Base-by-base conservation (phyloP, 495 filamentous ascomycete genomes). In the Rostrohypoxylon terebratum region DNA sequence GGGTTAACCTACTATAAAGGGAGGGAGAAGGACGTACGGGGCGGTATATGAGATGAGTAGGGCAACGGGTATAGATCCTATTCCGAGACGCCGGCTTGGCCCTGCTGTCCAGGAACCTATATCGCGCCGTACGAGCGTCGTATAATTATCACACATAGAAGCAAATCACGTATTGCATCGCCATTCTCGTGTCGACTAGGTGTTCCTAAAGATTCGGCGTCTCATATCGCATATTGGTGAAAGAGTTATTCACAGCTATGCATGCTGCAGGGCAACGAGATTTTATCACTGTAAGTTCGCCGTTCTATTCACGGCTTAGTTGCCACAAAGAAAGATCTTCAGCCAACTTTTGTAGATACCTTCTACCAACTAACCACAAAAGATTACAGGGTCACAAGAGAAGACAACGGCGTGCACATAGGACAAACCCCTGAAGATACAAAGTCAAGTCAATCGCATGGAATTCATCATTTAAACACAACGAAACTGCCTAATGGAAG, bases 141-240 rank as follows among this genome's bases (percentile, higher is more conserved):
- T 28, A 48, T 63, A 23, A 44, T 28, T 31, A 63, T n/a, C n/a
- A 69, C 51, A 57, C 48, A 63, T 62, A 36, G 23, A 59, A 63
- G 47, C 60, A 62, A 23, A 62, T 50, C 16, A 36, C 42, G 21
- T 34, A 60, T 60, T 59, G 4, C 34, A n/a, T 59, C 11, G 28
- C 34, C 55, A 9, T 14, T 23, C 14, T 59, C 3, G 4, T 16
- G 13, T 23, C 18, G 16, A 45, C 14, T 38, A 2, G 21, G 34
- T 9, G 21, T 51, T 11, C 28, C 20, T 13, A 25, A 3, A 13
- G 20, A 14, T 10, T 23, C 1, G 18, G 10, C 23, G 25, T 7
- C 8, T 51, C 14, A 51, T 23, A 20, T 13, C 10, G 23, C 4
- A 13, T 28, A 14, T 28, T 20, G 2, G 21, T 28, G 47, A 51